A percentile compares a stretch with the other conserved stretches of the same genome.
Evolutionary conservation across 2,329 filamentous ascomycete genomes (phyloP).

Genomic region (Ceratocystis papillata): DNA sequence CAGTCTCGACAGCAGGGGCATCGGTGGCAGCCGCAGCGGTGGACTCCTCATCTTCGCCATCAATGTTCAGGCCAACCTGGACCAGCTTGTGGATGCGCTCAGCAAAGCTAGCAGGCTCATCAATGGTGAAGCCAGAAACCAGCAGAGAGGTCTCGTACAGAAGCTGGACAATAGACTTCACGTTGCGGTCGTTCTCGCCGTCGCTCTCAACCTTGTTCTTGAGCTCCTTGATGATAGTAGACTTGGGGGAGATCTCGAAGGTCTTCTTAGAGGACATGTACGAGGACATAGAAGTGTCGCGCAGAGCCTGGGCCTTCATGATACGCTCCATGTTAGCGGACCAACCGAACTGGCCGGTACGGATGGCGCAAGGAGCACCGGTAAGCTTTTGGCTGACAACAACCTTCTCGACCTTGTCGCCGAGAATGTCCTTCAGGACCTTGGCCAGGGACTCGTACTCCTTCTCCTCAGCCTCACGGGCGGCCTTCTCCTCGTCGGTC

Average conservation of each 20-base stretch:
- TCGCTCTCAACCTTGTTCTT: slow-evolving; percentile 98
- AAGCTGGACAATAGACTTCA: slow-evolving; percentile 97
- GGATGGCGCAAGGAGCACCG: slow-evolving; percentile 92
- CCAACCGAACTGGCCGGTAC: slow-evolving; percentile 99
- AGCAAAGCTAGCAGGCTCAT: slow-evolving; percentile 94
- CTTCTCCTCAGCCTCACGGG: slow-evolving; percentile 94
- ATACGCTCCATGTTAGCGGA: slow-evolving; percentile 99
- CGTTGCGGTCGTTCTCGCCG: slow-evolving; percentile 95
- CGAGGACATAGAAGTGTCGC: slow-evolving; percentile 98
- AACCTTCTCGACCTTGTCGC: slow-evolving; percentile 99
- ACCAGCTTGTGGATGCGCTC: slow-evolving; percentile 99
- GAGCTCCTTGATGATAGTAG: slow-evolving; percentile 93
- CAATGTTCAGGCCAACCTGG: slow-evolving; percentile 91
- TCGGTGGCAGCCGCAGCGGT: slow-evolving; percentile 49
- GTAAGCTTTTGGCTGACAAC: slow-evolving; percentile 97
- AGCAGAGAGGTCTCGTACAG: slow-evolving; percentile 98
- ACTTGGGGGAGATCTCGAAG: slow-evolving; percentile 99
- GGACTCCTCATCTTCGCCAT: slow-evolving; percentile 71
- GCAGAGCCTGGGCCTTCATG: slow-evolving; percentile 99
- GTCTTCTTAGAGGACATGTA: slow-evolving; percentile 99
- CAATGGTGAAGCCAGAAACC: slow-evolving; percentile 98
- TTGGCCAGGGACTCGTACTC: slow-evolving; percentile 92
- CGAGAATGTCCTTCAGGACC: slow-evolving; percentile 96
- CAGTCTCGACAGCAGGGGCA: slow-evolving; percentile 48
- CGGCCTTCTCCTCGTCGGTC: slow-evolving; percentile 97